phyloP scores from a whole-genome alignment of 1,284 basidiomycete genomes.

The Bondarzewia mesenterica region DNA sequence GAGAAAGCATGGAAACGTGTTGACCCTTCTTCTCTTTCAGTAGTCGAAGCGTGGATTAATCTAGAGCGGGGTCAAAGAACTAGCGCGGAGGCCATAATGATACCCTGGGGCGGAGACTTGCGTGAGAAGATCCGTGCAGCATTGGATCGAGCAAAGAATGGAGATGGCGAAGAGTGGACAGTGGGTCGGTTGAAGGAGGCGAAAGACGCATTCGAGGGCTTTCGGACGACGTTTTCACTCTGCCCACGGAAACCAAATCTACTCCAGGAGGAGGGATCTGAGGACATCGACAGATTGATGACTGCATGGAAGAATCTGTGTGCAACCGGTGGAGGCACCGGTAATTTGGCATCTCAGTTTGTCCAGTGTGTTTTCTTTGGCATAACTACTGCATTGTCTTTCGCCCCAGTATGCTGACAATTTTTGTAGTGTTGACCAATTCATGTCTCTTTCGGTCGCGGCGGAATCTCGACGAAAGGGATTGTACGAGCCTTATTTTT shows the following conservation, averaged over 20 bases:
- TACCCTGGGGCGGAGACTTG: constrained; percentile 62
- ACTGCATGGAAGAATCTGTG: constrained; percentile 46
- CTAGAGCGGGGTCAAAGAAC: constrained; percentile 24
- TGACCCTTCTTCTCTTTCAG: constrained; percentile 44
- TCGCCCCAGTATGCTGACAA: constrained; percentile 3
- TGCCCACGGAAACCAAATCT: constrained; percentile 35
- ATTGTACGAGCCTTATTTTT: constrained; percentile 68
- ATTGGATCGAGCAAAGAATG: constrained; percentile 32
- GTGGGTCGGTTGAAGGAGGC: constrained; percentile 34
- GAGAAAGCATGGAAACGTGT: constrained; percentile 74
- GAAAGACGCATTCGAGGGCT: constrained; percentile 40
- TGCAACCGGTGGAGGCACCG: constrained; percentile 31
- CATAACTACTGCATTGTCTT: background rate
- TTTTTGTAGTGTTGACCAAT: constrained; percentile 59
- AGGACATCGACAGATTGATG: constrained; percentile 44
- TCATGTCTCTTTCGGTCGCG: constrained; percentile 68
- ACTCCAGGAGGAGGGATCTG: constrained; percentile 25
- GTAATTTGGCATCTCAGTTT: constrained; percentile 46
- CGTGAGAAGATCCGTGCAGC: constrained; percentile 32
- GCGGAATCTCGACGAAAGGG: constrained; percentile 65
- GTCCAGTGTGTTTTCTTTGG: constrained; percentile 40
- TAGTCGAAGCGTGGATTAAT: constrained; percentile 61
- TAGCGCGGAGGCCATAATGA: constrained; percentile 38
- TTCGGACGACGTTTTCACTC: constrained; percentile 41
- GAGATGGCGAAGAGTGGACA: constrained; percentile 34